Percentiles rank a stretch among this genome's conserved stretches.
Conservation (phyloP, 1,284 basidiomycete species). For the Marasmius oreades region DNA sequence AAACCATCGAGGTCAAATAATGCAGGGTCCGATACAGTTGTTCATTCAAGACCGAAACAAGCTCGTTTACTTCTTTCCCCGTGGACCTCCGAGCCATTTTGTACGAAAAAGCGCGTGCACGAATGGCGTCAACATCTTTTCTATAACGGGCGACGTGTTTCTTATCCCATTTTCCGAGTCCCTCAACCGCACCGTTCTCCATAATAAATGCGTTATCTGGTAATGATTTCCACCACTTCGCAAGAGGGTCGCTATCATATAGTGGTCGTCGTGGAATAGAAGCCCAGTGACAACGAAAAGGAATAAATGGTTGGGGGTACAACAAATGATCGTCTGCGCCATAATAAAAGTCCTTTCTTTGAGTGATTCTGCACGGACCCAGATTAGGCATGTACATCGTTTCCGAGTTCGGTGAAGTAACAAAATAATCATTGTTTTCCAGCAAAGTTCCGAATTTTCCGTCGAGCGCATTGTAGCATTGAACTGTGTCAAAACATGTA, state of each 20-base stretch:
- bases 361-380: not conserved
- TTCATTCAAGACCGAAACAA: not conserved
- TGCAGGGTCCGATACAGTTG: not conserved
- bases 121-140: not conserved
- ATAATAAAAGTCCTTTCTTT: not conserved
- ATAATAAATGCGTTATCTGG: not conserved
- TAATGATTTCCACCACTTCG: not conserved
- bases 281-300: not conserved
- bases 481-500: no score
- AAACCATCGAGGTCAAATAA: not conserved
- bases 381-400: not conserved
- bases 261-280: not conserved
- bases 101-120: no score
- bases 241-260: not conserved
- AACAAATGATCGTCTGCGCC: not conserved
- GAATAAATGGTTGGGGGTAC: not conserved
- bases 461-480: not conserved
- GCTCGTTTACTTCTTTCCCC: no score
- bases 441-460: not conserved
- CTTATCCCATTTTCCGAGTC: not conserved
- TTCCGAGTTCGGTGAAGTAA: not conserved
- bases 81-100: no score
- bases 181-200: not conserved
- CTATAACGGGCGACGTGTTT: not conserved
- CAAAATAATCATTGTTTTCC: not conserved